Percentiles rank a stretch among this genome's conserved stretches.
Conservation (phyloP, 2,329 filamentous ascomycete species). For the Apiospora arundinis region DNA sequence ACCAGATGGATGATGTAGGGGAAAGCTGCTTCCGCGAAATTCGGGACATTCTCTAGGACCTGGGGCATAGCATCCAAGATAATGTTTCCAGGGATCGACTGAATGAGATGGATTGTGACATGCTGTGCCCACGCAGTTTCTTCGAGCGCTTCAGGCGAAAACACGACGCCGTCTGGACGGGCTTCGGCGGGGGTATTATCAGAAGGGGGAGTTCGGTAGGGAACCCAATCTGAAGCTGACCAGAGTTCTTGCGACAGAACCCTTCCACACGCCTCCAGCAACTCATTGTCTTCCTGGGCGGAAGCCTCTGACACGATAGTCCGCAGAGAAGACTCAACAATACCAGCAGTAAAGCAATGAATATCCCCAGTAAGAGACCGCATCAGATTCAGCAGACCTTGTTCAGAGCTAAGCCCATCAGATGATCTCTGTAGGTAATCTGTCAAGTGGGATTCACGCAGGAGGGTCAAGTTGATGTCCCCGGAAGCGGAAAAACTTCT, state of each 20-base stretch:
- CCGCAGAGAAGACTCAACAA: constrained; percentile 66
- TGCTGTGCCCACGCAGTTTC: constrained; percentile 64
- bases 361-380: constrained; percentile 66
- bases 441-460: constrained; percentile 64
- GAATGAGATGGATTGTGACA: constrained; percentile 67
- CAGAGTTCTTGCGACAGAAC: constrained; percentile 59
- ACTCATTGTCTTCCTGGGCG: constrained; percentile 51
- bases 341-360: constrained; percentile 60
- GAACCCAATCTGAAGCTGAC: constrained; percentile 62
- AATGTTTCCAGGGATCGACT: constrained; percentile 65
- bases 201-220: constrained; percentile 61
- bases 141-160: constrained; percentile 49
- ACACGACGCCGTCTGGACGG: constrained; percentile 39
- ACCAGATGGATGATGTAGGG: constrained; percentile 87
- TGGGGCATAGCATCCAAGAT: constrained; percentile 72
- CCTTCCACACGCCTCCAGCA: constrained; percentile 58
- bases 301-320: constrained; percentile 61
- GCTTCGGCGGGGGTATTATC: constrained; percentile 46
- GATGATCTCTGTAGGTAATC: constrained; percentile 55
- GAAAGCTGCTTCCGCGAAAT: constrained; percentile 76
- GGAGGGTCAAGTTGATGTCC: constrained; percentile 64
- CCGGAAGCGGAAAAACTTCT: constrained; percentile 82
- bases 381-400: constrained; percentile 66
- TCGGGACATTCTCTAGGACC: constrained; percentile 68
- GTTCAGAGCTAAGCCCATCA: constrained; percentile 64